Conservation (phyloP, 2,329 filamentous ascomycete genomes). For the Aspergillus novoparasiticus region DNA sequence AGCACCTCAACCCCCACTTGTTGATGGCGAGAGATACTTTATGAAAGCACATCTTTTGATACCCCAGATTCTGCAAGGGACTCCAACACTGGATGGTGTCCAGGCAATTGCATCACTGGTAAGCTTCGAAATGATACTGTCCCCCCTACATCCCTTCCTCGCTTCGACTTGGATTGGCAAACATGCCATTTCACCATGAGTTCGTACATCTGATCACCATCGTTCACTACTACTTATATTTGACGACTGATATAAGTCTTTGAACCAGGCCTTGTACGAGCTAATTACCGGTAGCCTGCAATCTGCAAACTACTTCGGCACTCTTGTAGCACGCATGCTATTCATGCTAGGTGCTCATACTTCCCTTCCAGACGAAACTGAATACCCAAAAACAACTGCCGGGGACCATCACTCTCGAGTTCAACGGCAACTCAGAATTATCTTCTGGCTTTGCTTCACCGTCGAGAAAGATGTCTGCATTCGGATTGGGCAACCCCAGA, state of each 20-base stretch:
- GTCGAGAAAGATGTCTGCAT: conserved; percentile 61
- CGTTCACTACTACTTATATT: neutral
- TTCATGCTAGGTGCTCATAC: conserved; percentile 55
- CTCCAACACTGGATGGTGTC: conserved; percentile 45
- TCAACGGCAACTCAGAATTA: conserved; percentile 35
- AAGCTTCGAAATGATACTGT: conserved; percentile 21
- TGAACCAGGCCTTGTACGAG: conserved; percentile 45
- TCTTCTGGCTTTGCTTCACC: conserved; percentile 60
- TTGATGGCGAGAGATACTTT: conserved; percentile 48
- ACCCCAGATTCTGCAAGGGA: conserved; percentile 47
- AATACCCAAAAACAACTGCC: conserved; percentile 22
- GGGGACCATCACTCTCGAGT: conserved; percentile 20
- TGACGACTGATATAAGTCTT: neutral
- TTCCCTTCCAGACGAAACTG: conserved; percentile 22
- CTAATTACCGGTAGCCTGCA: conserved; percentile 52
- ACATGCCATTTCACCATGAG: neutral
- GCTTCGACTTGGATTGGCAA: neutral
- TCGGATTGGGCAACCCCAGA: conserved; percentile 56
- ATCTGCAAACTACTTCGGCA: conserved; percentile 47
- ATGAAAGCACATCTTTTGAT: conserved; percentile 48
- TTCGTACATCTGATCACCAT: neutral
- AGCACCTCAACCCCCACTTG: conserved; percentile 5
- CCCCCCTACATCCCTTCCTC: neutral
- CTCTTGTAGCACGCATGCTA: conserved; percentile 51
- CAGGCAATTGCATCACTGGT: conserved; percentile 55